Evolutionary conservation across 257 asterid species (phyloP).

Genomic region (Coffea eugenioides): DNA sequence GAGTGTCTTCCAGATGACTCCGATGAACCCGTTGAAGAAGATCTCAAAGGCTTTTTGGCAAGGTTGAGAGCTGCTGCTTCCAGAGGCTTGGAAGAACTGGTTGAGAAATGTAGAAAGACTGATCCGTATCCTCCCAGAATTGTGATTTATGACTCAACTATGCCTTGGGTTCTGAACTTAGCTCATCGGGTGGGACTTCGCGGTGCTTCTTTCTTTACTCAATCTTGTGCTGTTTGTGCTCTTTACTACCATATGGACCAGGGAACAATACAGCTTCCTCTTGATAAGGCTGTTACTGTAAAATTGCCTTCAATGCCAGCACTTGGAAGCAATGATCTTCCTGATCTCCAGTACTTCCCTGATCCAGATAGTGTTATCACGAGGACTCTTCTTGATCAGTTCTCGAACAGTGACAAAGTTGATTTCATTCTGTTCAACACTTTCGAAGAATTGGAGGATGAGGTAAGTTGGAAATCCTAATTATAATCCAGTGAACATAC

Average conservation of each 20-base stretch:
- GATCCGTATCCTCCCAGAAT: slow-evolving; percentile 1
- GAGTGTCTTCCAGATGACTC: slow-evolving; percentile 37
- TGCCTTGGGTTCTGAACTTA: slow-evolving; percentile 33
- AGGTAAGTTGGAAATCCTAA: slow-evolving; percentile 26
- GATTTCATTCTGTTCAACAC: slow-evolving; percentile 59
- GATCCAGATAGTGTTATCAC: background rate
- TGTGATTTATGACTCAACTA: slow-evolving; percentile 23
- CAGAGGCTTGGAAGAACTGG: slow-evolving; percentile 1
- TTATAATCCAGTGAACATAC: background rate
- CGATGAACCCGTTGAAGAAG: slow-evolving; percentile 1
- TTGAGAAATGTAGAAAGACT: slow-evolving; percentile 16
- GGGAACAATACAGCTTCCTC: slow-evolving; percentile 19
- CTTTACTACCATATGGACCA: slow-evolving; percentile 29
- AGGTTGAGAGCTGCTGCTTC: slow-evolving; percentile 10
- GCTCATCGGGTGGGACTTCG: slow-evolving; percentile 22
- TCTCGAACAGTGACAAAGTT: slow-evolving; percentile 30
- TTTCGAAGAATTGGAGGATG: slow-evolving; percentile 46
- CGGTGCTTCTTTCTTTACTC: slow-evolving; percentile 40
- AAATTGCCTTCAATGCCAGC: slow-evolving; percentile 30
- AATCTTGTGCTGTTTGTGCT: slow-evolving; percentile 31
- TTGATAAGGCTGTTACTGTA: background rate
- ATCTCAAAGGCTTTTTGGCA: slow-evolving; percentile 11
- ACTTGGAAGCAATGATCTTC: slow-evolving; percentile 24
- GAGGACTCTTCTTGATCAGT: slow-evolving; percentile 7
- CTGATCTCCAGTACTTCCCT: background rate